These are phyloP conservation scores for Paramecium tetraurelia DNA, from an alignment of 73 alveolate genomes.

Conservation along the genomic window DNA sequence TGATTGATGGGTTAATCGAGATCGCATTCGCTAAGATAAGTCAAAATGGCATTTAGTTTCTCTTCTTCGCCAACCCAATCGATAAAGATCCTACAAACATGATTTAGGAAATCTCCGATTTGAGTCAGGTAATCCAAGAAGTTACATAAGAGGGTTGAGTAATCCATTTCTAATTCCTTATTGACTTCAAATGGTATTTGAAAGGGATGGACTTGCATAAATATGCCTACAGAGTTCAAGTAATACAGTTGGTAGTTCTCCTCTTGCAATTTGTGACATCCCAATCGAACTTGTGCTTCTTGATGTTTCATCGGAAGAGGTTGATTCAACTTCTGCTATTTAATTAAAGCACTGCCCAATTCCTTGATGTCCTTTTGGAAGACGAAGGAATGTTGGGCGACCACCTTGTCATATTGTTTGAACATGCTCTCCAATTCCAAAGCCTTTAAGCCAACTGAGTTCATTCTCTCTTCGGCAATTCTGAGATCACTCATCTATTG, in stretches of 20 bases:
- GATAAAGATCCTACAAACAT: background rate
- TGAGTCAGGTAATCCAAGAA: background rate
- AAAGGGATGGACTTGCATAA: slow-evolving; percentile 6
- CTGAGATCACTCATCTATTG: slow-evolving; percentile 19
- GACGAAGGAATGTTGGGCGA: background rate
- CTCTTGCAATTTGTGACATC: background rate
- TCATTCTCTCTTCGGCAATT: slow-evolving; percentile 13
- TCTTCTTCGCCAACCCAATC: background rate
- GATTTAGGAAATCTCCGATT: background rate
- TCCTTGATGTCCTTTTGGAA: background rate
- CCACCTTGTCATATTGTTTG: background rate
- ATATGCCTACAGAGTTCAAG: background rate
- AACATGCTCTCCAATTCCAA: slow-evolving; percentile 1
- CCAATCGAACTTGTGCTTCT: background rate
- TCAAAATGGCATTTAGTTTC: background rate
- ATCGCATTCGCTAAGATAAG: background rate
- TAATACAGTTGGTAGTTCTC: background rate
- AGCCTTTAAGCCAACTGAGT: slow-evolving; percentile 4
- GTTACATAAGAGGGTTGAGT: background rate
- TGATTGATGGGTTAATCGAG: background rate
- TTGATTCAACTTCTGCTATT: background rate
- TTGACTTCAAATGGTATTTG: background rate
- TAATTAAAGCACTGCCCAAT: background rate
- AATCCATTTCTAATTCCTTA: background rate
- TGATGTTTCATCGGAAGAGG: background rate